Percentiles rank a stretch among this genome's conserved stretches.
Evolutionary conservation across 2,329 filamentous ascomycete genomes (phyloP).

Genomic region (Penicillium aurantiogriseum): DNA sequence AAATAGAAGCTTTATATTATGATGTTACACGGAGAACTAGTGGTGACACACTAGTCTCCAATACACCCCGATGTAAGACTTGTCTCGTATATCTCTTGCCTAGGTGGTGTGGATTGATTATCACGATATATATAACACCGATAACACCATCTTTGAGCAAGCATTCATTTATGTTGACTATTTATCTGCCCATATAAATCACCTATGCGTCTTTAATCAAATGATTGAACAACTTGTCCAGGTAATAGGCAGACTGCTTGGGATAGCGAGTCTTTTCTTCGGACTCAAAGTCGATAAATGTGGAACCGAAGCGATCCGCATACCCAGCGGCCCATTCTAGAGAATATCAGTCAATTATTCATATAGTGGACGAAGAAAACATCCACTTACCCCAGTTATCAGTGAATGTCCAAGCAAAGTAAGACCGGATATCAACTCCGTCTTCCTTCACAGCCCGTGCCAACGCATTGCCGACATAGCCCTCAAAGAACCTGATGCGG

Average conservation of each 20-base stretch:
- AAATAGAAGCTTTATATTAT: not conserved
- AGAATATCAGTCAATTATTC: not conserved
- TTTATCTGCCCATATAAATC: not conserved
- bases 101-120: no score
- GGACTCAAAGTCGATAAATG: conserved; percentile 71
- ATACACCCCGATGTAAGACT: no score
- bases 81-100: not conserved
- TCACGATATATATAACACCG: no score
- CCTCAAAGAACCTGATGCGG: conserved; percentile 70
- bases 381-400: conserved; percentile 55
- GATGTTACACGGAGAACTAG: not conserved
- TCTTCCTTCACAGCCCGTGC: conserved; percentile 60
- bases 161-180: not conserved
- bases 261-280: conserved; percentile 67
- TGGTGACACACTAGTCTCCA: not conserved
- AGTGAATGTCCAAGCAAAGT: conserved; percentile 78
- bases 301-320: conserved; percentile 74
- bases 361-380: not conserved
- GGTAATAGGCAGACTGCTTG: conserved; percentile 72
- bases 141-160: no score
- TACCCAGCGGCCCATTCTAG: conserved; percentile 78
- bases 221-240: conserved; percentile 66
- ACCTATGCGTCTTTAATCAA: conserved; percentile 48
- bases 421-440: conserved; percentile 70
- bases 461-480: conserved; percentile 67